Evolutionary conservation across 257 asterid genomes (phyloP).

Genomic region (Coffea canephora): DNA sequence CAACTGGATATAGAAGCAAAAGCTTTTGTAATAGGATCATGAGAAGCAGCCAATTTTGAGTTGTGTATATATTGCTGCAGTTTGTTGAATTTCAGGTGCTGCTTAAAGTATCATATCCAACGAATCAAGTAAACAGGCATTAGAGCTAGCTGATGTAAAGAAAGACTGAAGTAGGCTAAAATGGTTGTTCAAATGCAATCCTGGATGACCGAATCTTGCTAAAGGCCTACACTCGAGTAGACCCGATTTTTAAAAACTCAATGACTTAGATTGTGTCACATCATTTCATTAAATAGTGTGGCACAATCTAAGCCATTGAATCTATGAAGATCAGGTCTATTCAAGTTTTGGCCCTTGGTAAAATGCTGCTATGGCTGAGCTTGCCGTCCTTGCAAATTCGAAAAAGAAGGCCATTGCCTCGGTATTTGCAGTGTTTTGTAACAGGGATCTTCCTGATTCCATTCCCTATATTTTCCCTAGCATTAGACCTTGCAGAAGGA

Average conservation of each 20-base stretch:
- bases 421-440: background rate
- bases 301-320: no score
- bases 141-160: background rate
- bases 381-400: background rate
- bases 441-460: background rate
- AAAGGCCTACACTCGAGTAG: no score
- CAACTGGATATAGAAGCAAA: background rate
- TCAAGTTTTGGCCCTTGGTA: background rate
- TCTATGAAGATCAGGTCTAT: no score
- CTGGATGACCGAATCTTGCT: background rate
- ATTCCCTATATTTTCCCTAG: background rate
- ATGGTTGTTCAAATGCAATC: background rate
- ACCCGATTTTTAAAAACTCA: no score
- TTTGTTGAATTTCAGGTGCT: background rate
- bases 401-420: background rate
- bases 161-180: background rate
- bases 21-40: background rate
- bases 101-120: background rate
- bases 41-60: constrained; percentile 1
- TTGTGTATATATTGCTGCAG: background rate
- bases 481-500: background rate
- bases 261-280: no score
- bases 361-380: background rate
- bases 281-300: no score
- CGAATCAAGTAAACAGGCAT: background rate